A percentile compares a stretch with the other conserved stretches of the same genome.
phyloP scores from a whole-genome alignment of 129 eudicot genomes.

The Oenanthe sinensis region DNA sequence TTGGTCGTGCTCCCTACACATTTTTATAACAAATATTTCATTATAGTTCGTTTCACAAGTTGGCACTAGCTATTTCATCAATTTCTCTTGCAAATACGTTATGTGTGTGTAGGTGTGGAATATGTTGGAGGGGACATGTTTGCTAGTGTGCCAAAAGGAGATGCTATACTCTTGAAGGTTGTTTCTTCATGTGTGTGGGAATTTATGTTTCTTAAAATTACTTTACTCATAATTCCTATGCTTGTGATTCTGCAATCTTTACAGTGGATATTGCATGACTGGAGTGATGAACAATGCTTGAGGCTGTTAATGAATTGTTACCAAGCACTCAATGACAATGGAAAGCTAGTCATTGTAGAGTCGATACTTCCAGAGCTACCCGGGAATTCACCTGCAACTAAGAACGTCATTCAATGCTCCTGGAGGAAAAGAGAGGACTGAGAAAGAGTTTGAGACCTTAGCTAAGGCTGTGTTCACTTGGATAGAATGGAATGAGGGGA shows the following conservation, averaged over 20 bases:
- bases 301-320: not conserved
- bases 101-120: constrained; percentile 41
- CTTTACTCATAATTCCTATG: too few relatives aligned
- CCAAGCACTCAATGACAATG: not conserved
- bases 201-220: too few relatives aligned
- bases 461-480: too few relatives aligned
- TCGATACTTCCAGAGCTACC: not conserved
- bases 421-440: constrained; percentile 58
- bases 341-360: not conserved
- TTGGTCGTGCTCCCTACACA: too few relatives aligned
- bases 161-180: constrained; percentile 87
- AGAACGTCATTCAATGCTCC: not conserved
- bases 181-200: not conserved
- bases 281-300: not conserved
- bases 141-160: constrained; percentile 26
- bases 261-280: not conserved
- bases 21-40: too few relatives aligned
- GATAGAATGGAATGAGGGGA: too few relatives aligned
- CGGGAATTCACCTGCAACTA: not conserved
- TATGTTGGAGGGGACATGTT: constrained; percentile 50
- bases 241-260: not conserved
- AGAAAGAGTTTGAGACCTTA: constrained; percentile 56
- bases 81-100: not conserved
- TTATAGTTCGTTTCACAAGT: too few relatives aligned
- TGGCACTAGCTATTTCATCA: not conserved